These are phyloP conservation scores for Mycena citricolor DNA, from an alignment of 1,284 basidiomycete genomes.

Conservation along the genomic window DNA sequence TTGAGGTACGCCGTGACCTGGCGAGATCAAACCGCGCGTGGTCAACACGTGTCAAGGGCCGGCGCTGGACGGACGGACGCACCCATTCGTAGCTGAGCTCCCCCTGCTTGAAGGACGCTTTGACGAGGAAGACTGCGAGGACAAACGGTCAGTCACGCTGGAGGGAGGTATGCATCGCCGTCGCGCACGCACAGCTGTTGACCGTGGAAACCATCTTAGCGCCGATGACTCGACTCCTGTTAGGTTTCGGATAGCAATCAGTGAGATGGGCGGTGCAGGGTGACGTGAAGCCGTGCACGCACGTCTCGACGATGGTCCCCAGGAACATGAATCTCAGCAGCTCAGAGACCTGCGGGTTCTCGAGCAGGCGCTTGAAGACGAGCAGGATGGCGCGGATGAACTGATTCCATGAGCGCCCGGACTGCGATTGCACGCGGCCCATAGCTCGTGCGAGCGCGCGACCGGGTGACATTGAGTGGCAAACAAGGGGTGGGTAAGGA, in stretches of 20 bases:
- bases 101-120: conserved; percentile 23
- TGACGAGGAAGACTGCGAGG: conserved; percentile 22
- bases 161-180: no score
- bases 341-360: conserved; percentile 20
- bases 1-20: conserved; percentile 21
- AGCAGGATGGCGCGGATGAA: conserved; percentile 3
- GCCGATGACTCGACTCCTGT: conserved; percentile 20
- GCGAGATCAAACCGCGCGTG: background rate
- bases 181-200: conserved; percentile 21
- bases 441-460: conserved; percentile 11
- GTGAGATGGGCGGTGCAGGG: background rate
- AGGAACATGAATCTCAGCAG: conserved; percentile 21
- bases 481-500: no score
- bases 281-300: background rate
- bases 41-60: background rate
- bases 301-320: conserved; percentile 23
- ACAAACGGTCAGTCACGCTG: background rate
- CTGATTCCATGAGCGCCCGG: conserved; percentile 15
- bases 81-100: conserved; percentile 20
- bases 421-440: conserved; percentile 6
- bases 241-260: background rate
- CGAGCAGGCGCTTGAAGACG: conserved; percentile 9
- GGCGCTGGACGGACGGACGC: background rate
- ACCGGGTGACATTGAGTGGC: conserved; percentile 7
- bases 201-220: conserved; percentile 23